Evolutionary conservation across 2,329 filamentous ascomycete species (phyloP).

Genomic region (Neoscytalidium dimidiatum): DNA sequence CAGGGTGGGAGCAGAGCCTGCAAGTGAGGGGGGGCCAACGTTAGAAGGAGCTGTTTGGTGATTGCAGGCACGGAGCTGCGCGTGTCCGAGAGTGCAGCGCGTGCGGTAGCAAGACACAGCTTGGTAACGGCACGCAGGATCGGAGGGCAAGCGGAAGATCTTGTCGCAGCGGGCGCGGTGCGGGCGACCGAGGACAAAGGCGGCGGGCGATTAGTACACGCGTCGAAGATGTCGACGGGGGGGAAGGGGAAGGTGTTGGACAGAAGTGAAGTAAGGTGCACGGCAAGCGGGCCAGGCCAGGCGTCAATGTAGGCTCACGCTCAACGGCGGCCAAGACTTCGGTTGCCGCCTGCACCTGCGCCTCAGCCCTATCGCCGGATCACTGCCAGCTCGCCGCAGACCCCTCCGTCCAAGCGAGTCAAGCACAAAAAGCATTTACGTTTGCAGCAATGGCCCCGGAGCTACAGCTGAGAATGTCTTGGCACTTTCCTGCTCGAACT

Average conservation of each 20-base stretch:
- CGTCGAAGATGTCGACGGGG: constrained; percentile 1
- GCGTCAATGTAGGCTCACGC: neutral
- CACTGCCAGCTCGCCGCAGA: constrained; percentile 8
- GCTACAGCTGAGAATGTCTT: neutral
- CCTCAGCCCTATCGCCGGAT: constrained; percentile 1
- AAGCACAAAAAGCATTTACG: neutral
- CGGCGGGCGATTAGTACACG: neutral
- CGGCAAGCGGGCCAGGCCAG: neutral
- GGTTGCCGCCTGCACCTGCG: constrained; percentile 3
- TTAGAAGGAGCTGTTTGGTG: neutral
- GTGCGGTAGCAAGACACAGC: neutral
- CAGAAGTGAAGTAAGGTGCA: constrained; percentile 4
- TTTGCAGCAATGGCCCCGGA: neutral
- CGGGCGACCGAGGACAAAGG: neutral
- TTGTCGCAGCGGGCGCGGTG: neutral
- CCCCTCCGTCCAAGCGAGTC: constrained; percentile 6
- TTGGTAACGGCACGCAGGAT: constrained; percentile 1
- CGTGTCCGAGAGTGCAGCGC: constrained; percentile 4
- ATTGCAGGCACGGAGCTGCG: constrained; percentile 8
- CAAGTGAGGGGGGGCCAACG: neutral
- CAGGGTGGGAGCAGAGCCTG: neutral
- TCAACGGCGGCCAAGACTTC: constrained; percentile 6
- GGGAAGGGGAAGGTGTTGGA: neutral
- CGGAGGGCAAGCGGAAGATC: neutral
- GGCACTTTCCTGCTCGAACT: neutral